Evolutionary conservation across 495 filamentous ascomycete genomes (phyloP).

Genomic region (Gamarada debralockiae): DNA sequence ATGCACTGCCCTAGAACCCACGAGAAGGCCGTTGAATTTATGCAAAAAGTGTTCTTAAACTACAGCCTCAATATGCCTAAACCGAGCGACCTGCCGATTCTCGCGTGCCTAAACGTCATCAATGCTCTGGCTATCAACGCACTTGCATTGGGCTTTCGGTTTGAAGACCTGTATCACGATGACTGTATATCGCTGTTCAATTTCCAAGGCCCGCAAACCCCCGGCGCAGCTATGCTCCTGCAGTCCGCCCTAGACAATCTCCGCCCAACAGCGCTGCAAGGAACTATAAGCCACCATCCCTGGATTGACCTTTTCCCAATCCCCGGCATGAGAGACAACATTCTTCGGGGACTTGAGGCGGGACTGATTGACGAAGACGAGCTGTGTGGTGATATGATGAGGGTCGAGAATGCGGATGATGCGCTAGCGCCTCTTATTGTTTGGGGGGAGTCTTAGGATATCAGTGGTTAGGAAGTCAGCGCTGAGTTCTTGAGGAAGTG

Average conservation of each 20-base stretch:
- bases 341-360: conserved; percentile 12
- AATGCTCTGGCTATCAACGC: too few species aligned
- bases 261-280: conserved; percentile 10
- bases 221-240: not conserved
- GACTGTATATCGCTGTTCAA: conserved; percentile 31
- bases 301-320: conserved; percentile 33
- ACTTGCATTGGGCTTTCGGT: too few species aligned
- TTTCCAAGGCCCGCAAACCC: not conserved
- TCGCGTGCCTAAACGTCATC: too few species aligned
- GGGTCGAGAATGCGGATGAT: not conserved
- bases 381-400: not conserved
- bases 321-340: conserved; percentile 23
- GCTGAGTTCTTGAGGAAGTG: not conserved
- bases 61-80: too few species aligned
- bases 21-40: too few species aligned
- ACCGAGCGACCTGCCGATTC: too few species aligned
- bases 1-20: too few species aligned
- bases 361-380: not conserved
- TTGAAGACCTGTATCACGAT: too few species aligned
- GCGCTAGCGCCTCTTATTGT: not conserved
- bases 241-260: conserved; percentile 3
- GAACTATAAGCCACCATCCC: conserved; percentile 25
- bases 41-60: too few species aligned
- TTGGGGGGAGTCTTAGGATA: not conserved
- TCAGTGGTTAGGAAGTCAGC: not conserved